Conservation (phyloP, 179 eudicot genomes). For the Drosera spatulata region DNA sequence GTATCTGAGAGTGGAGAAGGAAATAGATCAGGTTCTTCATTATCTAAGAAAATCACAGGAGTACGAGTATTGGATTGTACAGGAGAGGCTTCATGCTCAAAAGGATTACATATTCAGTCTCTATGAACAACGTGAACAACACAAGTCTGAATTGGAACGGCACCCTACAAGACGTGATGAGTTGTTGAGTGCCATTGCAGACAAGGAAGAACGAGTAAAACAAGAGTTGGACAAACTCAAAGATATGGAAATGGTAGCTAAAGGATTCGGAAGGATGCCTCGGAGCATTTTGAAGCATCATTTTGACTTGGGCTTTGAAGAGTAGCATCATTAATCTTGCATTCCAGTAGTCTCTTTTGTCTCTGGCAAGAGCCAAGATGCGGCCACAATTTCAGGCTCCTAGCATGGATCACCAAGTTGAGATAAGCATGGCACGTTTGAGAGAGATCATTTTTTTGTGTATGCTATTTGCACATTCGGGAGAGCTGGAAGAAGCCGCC, state of each 20-base stretch:
- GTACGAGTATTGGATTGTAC: conserved; percentile 47
- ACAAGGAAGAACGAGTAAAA: conserved; percentile 39
- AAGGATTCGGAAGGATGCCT: conserved; percentile 67
- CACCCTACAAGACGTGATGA: conserved; percentile 8
- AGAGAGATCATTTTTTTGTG: no score
- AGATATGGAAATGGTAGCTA: conserved; percentile 59
- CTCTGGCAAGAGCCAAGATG: no score
- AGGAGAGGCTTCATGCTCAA: conserved; percentile 45
- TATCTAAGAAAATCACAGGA: conserved; percentile 61
- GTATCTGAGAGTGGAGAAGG: conserved; percentile 36
- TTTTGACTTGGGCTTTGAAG: conserved; percentile 40
- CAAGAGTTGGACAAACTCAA: conserved; percentile 38
- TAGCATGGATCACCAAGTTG: no score
- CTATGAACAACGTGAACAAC: conserved; percentile 36
- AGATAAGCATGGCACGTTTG: no score
- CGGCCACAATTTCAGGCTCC: no score
- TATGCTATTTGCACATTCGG: no score
- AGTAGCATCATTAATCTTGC: neutral
- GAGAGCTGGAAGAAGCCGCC: no score
- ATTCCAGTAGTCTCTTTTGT: no score
- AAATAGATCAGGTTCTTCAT: conserved; percentile 43
- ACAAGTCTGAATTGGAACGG: conserved; percentile 20
- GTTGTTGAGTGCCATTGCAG: conserved; percentile 8
- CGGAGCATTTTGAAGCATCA: conserved; percentile 38
- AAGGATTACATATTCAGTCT: conserved; percentile 38